Evolutionary conservation across 345 rosid genomes (phyloP), one percentile per base, ranked within the genome.

Genomic region (Arabis hirsuta): DNA sequence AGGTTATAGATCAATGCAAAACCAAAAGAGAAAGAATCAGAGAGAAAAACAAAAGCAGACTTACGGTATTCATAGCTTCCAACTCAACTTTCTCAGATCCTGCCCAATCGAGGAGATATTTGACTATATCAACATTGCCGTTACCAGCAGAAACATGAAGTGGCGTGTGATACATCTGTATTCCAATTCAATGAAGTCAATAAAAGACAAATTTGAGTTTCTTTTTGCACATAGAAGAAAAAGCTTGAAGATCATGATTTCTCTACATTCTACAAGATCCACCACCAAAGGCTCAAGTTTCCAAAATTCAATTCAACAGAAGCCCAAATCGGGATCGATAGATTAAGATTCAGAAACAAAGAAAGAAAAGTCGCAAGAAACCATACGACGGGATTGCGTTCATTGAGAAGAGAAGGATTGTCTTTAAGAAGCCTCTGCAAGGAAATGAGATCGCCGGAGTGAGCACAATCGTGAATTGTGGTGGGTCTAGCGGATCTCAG

Each of bases 121-220:
- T 86, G 61, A 96, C 78, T 51, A 92, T 82, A 67, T 90, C 91
- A 47, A 76, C 87, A 67, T 78, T 88, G 65, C 90, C 83, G 75
- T 92, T 70, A 65, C 97, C 98, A 52, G 99, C 92, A 64, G 98
- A 81, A 42, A 92, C 87, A 84, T 96, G 99, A 55, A 96, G 89
- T 1, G 99, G 99, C 45, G 99, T 96, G 76, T 96, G 98, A 38
- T 90, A 84, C 95, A 96, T 96, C 99, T 96, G 81, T 81, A 83
- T 12, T n/a, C 43, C 43, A 26, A 29, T n/a, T 16, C 60, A 47
- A 36, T 56, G 22, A 44, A 48, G 12, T n/a, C 48, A 44, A 13
- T 39, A 22, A 1, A 22, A 22, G 24, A 22, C 24, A 22, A 1
- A 22, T 22, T 22, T 2, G 24, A 22, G 2, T 22, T 22, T 22